A percentile compares a stretch with the other conserved stretches of the same genome.
Evolutionary conservation across 2,329 filamentous ascomycete species (phyloP).

Genomic region (Coleophoma crateriformis): DNA sequence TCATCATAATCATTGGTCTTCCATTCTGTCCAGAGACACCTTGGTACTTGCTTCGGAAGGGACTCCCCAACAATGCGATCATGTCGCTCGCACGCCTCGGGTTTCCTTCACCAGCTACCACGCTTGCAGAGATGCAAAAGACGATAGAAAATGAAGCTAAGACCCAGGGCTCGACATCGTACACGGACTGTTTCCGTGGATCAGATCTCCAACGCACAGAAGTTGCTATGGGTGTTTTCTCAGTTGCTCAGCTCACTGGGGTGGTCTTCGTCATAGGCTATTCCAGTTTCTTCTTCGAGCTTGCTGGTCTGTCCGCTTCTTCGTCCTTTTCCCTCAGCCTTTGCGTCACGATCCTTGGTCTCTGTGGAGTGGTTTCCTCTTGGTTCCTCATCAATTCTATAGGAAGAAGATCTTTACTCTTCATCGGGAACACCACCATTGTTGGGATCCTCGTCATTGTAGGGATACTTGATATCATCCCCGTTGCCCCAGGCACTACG

Average conservation of each 20-base stretch:
- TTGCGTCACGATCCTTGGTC: conserved; percentile 29
- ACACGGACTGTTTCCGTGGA: conserved; percentile 17
- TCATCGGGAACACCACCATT: conserved; percentile 25
- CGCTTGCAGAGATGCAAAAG: conserved; percentile 9
- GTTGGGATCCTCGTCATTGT: conserved; percentile 28
- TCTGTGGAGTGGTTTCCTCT: conserved; percentile 24
- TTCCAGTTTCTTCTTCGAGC: conserved; percentile 41
- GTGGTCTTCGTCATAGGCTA: conserved; percentile 32
- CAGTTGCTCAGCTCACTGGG: conserved; percentile 13
- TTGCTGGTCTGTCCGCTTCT: conserved; percentile 30
- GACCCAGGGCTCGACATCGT: conserved; percentile 26
- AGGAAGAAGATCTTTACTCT: conserved; percentile 6
- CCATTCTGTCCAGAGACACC: conserved; percentile 39
- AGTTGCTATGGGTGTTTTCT: conserved; percentile 13
- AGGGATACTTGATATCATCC: conserved; percentile 16
- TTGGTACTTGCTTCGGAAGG: conserved; percentile 41
- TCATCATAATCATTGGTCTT: conserved; percentile 37
- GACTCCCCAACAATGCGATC: conserved; percentile 39
- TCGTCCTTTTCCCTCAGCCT: conserved; percentile 31
- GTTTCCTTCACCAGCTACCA: conserved; percentile 3
- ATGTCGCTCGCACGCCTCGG: conserved; percentile 31
- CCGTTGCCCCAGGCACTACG: conserved; percentile 20
- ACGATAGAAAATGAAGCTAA: conserved; percentile 41
- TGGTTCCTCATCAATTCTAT: conserved; percentile 8
- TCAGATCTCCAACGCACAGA: conserved; percentile 14